These are phyloP conservation scores for Reticulascus tulasneorum DNA, from an alignment of 2,329 filamentous ascomycete genomes.

Conservation along the genomic window DNA sequence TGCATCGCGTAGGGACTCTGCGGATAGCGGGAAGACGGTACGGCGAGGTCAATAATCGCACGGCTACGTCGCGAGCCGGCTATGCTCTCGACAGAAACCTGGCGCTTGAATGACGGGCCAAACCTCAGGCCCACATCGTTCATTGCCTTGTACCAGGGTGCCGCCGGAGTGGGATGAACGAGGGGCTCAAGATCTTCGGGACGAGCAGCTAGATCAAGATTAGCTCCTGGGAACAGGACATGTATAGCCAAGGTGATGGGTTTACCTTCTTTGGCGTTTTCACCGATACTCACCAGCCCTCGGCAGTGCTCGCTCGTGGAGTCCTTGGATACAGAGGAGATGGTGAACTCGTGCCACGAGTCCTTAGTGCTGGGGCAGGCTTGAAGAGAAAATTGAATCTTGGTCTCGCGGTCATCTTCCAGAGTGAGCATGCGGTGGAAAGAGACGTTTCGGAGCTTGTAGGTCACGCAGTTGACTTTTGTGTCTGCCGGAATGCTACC, in stretches of 20 bases:
- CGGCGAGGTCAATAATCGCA: neutral
- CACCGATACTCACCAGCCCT: constrained; percentile 1
- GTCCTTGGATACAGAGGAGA: neutral
- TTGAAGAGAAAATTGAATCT: neutral
- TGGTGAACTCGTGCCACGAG: constrained; percentile 5
- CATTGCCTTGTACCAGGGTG: constrained; percentile 1
- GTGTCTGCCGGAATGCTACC: neutral
- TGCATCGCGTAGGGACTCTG: constrained; percentile 1
- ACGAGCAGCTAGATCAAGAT: neutral
- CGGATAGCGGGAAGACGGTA: neutral
- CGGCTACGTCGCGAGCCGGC: neutral
- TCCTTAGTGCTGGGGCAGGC: neutral
- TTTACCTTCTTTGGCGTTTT: neutral
- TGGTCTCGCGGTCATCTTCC: neutral
- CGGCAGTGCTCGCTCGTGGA: constrained; percentile 1
- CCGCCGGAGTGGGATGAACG: neutral
- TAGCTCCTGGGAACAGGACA: neutral
- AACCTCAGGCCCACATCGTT: neutral
- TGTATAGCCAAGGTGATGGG: neutral
- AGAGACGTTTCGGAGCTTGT: constrained; percentile 1
- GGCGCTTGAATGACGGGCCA: constrained; percentile 1
- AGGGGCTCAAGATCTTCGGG: neutral
- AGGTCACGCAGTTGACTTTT: neutral
- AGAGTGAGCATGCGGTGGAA: constrained; percentile 1
- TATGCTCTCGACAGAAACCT: neutral